These are phyloP conservation scores for Hanseniaspora sp. DNA, from an alignment of 1,139 yeast species.

Conservation along the genomic window DNA sequence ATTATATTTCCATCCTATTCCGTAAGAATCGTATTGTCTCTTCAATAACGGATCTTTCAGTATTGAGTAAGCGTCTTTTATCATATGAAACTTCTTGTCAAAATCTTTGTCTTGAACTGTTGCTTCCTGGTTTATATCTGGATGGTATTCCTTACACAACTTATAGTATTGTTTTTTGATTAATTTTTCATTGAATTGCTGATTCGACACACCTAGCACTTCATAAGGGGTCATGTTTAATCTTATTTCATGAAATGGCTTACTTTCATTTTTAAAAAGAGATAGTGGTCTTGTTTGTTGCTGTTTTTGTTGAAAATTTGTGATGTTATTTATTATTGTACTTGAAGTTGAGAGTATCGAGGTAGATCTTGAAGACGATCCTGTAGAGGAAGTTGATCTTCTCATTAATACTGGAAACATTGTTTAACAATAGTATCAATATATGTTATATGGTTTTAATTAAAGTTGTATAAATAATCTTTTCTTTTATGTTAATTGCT, in stretches of 20 bases:
- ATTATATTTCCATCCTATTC: conserved; percentile 33
- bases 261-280: background rate
- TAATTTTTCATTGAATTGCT: background rate
- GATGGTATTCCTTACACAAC: conserved; percentile 75
- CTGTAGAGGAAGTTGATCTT: background rate
- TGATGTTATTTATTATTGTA: no score
- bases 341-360: background rate
- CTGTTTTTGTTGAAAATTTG: background rate
- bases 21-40: conserved; percentile 36
- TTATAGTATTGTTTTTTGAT: conserved; percentile 36
- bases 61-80: conserved; percentile 65
- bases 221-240: conserved; percentile 11
- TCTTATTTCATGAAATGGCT: background rate
- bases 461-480: no score
- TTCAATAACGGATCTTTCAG: conserved; percentile 46
- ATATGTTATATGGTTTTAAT: background rate
- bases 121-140: conserved; percentile 38
- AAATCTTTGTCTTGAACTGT: conserved; percentile 21
- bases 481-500: no score
- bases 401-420: background rate
- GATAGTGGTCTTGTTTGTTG: background rate
- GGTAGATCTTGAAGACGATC: background rate
- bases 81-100: conserved; percentile 45
- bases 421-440: background rate
- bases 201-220: background rate